These are phyloP conservation scores for Nemania abortiva DNA, from an alignment of 2,329 filamentous ascomycete species.

Conservation along the genomic window DNA sequence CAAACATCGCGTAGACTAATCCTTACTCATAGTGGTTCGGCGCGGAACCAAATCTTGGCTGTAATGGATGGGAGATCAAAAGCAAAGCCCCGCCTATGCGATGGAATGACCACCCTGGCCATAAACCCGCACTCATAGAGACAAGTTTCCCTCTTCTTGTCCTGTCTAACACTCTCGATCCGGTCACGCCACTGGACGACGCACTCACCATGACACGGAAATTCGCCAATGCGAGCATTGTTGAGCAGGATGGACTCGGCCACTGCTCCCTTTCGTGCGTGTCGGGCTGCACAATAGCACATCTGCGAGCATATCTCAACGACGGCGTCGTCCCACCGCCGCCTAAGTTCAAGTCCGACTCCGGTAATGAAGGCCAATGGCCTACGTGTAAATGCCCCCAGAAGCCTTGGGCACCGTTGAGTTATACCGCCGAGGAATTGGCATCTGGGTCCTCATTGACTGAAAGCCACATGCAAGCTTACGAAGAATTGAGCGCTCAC, in stretches of 20 bases:
- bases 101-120: constrained; percentile 49
- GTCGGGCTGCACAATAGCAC: constrained; percentile 54
- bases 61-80: constrained; percentile 53
- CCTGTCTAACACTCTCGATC: constrained; percentile 68
- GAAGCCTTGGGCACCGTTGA: constrained; percentile 45
- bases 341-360: constrained; percentile 40
- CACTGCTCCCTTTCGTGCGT: constrained; percentile 54
- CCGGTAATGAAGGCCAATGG: constrained; percentile 42
- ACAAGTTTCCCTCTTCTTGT: constrained; percentile 68
- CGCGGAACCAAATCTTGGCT: constrained; percentile 50
- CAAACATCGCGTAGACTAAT: constrained; percentile 3
- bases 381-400: constrained; percentile 48
- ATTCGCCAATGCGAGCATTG: constrained; percentile 54
- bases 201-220: constrained; percentile 57
- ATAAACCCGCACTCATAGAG: constrained; percentile 52
- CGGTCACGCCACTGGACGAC: constrained; percentile 67
- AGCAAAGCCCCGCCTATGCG: constrained; percentile 51
- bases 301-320: constrained; percentile 53
- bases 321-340: constrained; percentile 52
- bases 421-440: constrained; percentile 8
- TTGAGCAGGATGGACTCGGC: constrained; percentile 54
- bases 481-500: constrained; percentile 31
- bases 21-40: constrained; percentile 48
- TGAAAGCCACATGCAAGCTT: constrained; percentile 24
- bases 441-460: constrained; percentile 6